Base-by-base conservation (phyloP, 75 land plant genomes). In the Pinus tabuliformis region DNA sequence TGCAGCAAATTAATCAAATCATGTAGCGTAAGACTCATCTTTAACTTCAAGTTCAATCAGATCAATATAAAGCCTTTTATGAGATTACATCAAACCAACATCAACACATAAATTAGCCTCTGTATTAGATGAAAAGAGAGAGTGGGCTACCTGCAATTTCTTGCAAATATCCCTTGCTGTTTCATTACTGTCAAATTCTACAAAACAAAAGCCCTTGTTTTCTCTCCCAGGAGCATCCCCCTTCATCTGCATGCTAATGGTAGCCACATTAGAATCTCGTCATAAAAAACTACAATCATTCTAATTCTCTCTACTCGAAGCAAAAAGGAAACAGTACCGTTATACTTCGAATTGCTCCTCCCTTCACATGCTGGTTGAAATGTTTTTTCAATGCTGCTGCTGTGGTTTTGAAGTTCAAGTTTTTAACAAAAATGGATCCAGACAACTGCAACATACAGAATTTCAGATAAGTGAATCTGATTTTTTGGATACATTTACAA, bases 171-270 rank as follows among this genome's bases (percentile, higher is more conserved):
- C 79, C 61, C 86, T 78, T 70, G 99, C 93, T 58, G 98, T 91
- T 60, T 95, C 99, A 57, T 86, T 68, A 11, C 88, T 89, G 85
- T 97, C 98, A 79, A 97, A 91, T 74, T 97, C 99, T 9, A 92
- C 64, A 77, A 97, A 97, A 73, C 99, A 98, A 89, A 87, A 97
- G 22, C 99, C 99, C 91, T 83, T 91, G 7, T 86, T 85, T 8
- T 84, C 77, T 61, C 59, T 63, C 73, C 83, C 79, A 68, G 63
- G 74, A 54, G 58, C 26, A 73, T 56, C 74, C 7, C 74, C 74
- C 33, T 91, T 91, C 74, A 86, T 11, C 80, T 91, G 91, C 68
- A 42, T 58, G 17, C 18, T 3, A 58, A 74, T 56, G 20, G 61
- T 17, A 75, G 37, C 9, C 65, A 26, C 15, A 77, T 56, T 26